Evolutionary conservation across 169 alveolate species (phyloP), one percentile per base, ranked within the genome.

Genomic region (Plasmodium reichenowi): DNA sequence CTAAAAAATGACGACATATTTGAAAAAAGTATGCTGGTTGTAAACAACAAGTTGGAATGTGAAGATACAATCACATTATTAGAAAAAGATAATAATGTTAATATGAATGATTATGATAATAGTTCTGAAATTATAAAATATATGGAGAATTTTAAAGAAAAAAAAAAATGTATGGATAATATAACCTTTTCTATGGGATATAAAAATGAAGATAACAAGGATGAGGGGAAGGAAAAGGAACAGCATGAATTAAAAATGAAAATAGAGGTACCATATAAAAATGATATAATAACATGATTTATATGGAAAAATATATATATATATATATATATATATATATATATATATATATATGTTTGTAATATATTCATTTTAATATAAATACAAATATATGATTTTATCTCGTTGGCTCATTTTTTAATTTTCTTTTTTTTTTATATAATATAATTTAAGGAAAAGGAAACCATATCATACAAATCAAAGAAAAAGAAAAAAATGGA

Each of bases 401-500:
- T 32, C 45, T 32, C 2, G 5, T 4, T 32, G 45, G 45, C 5
- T 4, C 5, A 32, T 32, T 32, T 32, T 8, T 22, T 22, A 63
- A 22, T 24, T 47, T 20, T 45, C 15, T 3, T 4, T 72, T 26
- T 12, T 20, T 50, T 38, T 56, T 15, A 13, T 58, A 52, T 4
- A 13, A 20, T 20, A 50, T 56, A 54, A 43, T 24, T 20, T 38
- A 47, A 80, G 90, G 85, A 80, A 68, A 80, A 68, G 50, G 90
- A 80, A 70, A 80, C 90, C 12, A 9, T 67, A 47, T 80, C 90
- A 29, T 80, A 66, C 38, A 80, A 52, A 62, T 72, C 70, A 60
- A 80, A 80, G 72, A 80, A 80, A 64, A 43, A 67, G 63, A 80
- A 80, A 43, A 80, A 80, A 63, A 80, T 80, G 6, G 90, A 80